Base-by-base conservation (phyloP, 108 stramenopile genomes). In the Skeletonema costatum region DNA sequence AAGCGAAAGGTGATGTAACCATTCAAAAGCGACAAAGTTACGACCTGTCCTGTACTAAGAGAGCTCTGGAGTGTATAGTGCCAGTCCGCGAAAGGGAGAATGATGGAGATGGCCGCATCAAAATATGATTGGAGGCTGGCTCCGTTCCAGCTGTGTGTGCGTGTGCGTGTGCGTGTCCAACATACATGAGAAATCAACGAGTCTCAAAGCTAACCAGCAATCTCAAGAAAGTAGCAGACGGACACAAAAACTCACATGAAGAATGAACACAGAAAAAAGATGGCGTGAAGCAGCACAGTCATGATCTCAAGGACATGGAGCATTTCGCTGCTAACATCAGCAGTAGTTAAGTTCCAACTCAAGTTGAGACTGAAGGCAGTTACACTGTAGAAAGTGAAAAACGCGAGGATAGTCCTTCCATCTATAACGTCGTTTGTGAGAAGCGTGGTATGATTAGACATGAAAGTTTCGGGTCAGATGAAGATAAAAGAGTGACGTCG, bases 291-390 rank as follows among this genome's bases (percentile, higher is more conserved):
- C 25, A 64, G 16, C 38, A 82, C 32, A 58, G 85, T 86, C 25
- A 78, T 35, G 12, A 64, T 31, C 69, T 82, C 65, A 41, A 86
- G 35, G n/a, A 56, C 32, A 7, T 33, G 63, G 13, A 39, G 33
- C 33, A 35, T 5, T 33, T 59, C 85, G 82, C 38, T 75, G 17
- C 67, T 29, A 11, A 82, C 14, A 30, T 74, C 69, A 51, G 79
- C 38, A 13, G 63, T 35, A 14, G 70, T 70, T 17, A 73, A 82
- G 69, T 78, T 86, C 77, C 73, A 86, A 31, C 81, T 82, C 29
- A 86, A 17, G 17, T 53, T 74, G 2, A 81, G 58, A 13, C 68
- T 72, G 42, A 82, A 75, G 8, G 77, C 12, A 11, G 66, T 56
- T 9, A 83, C 65, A 30, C 78, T 75, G n/a, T 71, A 32, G 12